Percentiles rank a stretch among this genome's conserved stretches.
phyloP scores from a whole-genome alignment of 2,329 filamentous ascomycete species.

The Botrytis fragariae region DNA sequence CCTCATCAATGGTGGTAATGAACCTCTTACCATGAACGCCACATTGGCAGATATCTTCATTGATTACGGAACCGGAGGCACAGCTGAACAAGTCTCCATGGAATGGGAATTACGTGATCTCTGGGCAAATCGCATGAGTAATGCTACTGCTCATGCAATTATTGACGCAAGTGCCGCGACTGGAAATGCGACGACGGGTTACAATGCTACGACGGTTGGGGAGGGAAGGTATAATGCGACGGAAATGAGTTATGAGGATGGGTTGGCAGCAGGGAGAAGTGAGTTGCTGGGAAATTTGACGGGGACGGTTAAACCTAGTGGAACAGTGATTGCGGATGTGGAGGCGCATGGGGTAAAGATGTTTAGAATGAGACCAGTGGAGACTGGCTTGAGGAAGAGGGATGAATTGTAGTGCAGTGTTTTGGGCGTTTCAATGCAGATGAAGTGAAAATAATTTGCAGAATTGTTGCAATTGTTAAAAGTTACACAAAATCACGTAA shows the following conservation, averaged over 20 bases:
- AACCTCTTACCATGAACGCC: slow-evolving; percentile 46
- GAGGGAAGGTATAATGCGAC: slow-evolving; percentile 48
- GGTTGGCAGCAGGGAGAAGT: slow-evolving; percentile 44
- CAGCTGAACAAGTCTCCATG: slow-evolving; percentile 43
- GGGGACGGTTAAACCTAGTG: slow-evolving; percentile 43
- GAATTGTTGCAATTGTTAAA: background rate
- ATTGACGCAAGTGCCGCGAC: slow-evolving; percentile 43
- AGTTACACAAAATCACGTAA: background rate
- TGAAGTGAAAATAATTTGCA: background rate
- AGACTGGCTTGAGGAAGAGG: slow-evolving; percentile 38
- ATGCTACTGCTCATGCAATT: slow-evolving; percentile 45
- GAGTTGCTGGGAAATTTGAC: slow-evolving; percentile 49
- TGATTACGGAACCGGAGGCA: slow-evolving; percentile 45
- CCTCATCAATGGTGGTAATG: slow-evolving; percentile 48
- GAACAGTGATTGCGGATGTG: slow-evolving; percentile 46
- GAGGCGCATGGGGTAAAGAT: slow-evolving; percentile 50
- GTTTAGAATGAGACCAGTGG: slow-evolving; percentile 42
- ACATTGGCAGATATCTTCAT: slow-evolving; percentile 53
- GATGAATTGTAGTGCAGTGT: slow-evolving; percentile 43
- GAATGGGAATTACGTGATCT: slow-evolving; percentile 54
- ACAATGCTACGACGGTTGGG: slow-evolving; percentile 36
- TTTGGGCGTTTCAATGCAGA: background rate
- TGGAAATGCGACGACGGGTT: slow-evolving; percentile 36
- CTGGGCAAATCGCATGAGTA: slow-evolving; percentile 54
- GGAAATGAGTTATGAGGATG: slow-evolving; percentile 47